Percentiles rank a stretch among this genome's conserved stretches.
These are phyloP conservation scores for Laguncularia racemosa DNA, from an alignment of 345 rosid species.

Conservation along the genomic window DNA sequence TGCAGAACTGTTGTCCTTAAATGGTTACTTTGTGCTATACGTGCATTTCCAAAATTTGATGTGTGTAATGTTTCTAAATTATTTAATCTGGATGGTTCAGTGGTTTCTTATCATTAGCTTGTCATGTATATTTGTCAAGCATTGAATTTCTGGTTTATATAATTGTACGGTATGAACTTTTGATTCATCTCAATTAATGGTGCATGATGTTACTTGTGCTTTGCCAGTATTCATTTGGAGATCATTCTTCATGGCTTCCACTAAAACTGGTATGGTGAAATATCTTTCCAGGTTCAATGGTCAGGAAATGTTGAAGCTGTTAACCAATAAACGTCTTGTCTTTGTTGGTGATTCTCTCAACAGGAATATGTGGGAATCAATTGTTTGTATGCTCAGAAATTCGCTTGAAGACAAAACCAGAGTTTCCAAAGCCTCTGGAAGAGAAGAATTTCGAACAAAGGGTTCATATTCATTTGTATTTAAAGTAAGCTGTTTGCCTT, in stretches of 20 bases:
- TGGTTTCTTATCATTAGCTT: no score
- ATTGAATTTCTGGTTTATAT: no score
- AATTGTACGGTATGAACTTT: no score
- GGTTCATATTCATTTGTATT: constrained; percentile 31
- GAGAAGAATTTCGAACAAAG: constrained; percentile 18
- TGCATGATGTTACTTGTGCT: no score
- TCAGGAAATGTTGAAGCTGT: constrained; percentile 23
- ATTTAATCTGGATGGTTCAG: no score
- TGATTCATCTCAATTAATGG: no score
- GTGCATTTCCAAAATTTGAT: no score
- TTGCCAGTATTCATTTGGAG: background rate
- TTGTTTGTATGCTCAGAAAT: constrained; percentile 26
- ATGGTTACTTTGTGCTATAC: background rate
- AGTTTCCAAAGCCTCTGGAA: constrained; percentile 31
- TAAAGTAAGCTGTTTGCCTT: constrained; percentile 13
- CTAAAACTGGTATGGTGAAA: no score
- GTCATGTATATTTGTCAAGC: no score
- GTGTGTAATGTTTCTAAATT: no score
- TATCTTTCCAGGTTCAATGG: constrained; percentile 28
- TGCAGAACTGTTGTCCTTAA: background rate
- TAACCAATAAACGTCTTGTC: constrained; percentile 34
- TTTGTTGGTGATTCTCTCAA: constrained; percentile 42
- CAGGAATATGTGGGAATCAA: constrained; percentile 47
- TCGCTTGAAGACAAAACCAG: constrained; percentile 14
- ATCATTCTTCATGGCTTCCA: background rate